Evolutionary conservation across 2,329 filamentous ascomycete species (phyloP).

Genomic region (Hypomyces perniciosus): DNA sequence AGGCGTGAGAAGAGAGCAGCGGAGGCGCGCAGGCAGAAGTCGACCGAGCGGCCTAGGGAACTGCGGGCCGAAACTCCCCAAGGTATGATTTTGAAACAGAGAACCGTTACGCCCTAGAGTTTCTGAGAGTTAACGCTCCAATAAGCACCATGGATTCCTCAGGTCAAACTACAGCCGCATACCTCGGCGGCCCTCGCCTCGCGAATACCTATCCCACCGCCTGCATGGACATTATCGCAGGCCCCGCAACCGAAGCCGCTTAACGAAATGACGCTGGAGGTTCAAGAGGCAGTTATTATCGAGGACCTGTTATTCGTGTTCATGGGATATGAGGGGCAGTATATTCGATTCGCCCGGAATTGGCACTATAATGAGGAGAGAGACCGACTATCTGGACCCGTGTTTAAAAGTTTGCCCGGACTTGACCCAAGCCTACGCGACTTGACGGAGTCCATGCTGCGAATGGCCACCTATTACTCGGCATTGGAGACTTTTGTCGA

Average conservation of each 20-base stretch:
- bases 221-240: constrained; percentile 68
- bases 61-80: constrained; percentile 41
- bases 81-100: constrained; percentile 32
- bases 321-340: constrained; percentile 98
- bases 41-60: constrained; percentile 41
- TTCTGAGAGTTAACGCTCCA: not conserved
- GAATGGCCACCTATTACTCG: constrained; percentile 88
- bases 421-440: constrained; percentile 89
- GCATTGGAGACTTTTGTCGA: constrained; percentile 91
- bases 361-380: constrained; percentile 84
- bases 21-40: constrained; percentile 36
- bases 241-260: constrained; percentile 67
- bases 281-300: constrained; percentile 79
- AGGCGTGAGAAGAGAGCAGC: constrained; percentile 35
- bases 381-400: constrained; percentile 75
- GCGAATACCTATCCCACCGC: constrained; percentile 57
- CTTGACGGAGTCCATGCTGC: constrained; percentile 80
- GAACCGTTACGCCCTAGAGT: not conserved
- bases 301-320: constrained; percentile 92
- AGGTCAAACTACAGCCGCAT: constrained; percentile 65
- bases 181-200: constrained; percentile 67
- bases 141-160: constrained; percentile 65
- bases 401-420: constrained; percentile 72
- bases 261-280: constrained; percentile 65
- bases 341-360: constrained; percentile 76